A percentile compares a stretch with the other conserved stretches of the same genome.
These are phyloP conservation scores for Talaromyces adpressus DNA, from an alignment of 495 filamentous ascomycete genomes.

Conservation along the genomic window DNA sequence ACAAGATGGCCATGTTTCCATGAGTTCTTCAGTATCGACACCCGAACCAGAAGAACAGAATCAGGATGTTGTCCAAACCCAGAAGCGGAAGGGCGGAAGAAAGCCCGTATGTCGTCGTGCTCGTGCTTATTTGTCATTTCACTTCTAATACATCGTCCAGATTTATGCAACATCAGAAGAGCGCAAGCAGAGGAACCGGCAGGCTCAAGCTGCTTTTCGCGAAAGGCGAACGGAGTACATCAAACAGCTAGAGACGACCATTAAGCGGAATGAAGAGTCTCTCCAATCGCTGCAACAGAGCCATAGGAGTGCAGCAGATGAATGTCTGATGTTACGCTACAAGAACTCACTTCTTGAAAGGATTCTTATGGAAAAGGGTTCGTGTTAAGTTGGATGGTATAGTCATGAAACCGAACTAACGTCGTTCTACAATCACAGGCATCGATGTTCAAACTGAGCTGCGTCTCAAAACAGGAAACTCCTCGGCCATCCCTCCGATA, in stretches of 20 bases:
- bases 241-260: constrained; percentile 95
- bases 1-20: constrained; percentile 36
- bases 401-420: neutral
- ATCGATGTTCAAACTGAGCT: constrained; percentile 98
- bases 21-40: constrained; percentile 42
- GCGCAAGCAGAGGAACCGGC: constrained; percentile 93
- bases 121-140: constrained; percentile 15
- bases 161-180: constrained; percentile 99
- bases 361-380: constrained; percentile 93
- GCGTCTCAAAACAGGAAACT: constrained; percentile 72
- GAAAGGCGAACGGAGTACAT: constrained; percentile 98
- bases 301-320: constrained; percentile 90
- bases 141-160: constrained; percentile 34
- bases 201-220: constrained; percentile 94
- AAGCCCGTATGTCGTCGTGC: constrained; percentile 72
- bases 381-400: constrained; percentile 5
- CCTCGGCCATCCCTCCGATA: constrained; percentile 55
- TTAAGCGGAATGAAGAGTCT: constrained; percentile 93
- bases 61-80: constrained; percentile 53
- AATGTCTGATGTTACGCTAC: constrained; percentile 96
- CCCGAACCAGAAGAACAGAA: constrained; percentile 54
- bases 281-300: constrained; percentile 87
- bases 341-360: constrained; percentile 96
- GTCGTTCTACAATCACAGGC: constrained; percentile 42
- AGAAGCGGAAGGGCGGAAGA: constrained; percentile 93